These are phyloP conservation scores for Rostrohypoxylon terebratum DNA, from an alignment of 495 filamentous ascomycete species.

Conservation along the genomic window DNA sequence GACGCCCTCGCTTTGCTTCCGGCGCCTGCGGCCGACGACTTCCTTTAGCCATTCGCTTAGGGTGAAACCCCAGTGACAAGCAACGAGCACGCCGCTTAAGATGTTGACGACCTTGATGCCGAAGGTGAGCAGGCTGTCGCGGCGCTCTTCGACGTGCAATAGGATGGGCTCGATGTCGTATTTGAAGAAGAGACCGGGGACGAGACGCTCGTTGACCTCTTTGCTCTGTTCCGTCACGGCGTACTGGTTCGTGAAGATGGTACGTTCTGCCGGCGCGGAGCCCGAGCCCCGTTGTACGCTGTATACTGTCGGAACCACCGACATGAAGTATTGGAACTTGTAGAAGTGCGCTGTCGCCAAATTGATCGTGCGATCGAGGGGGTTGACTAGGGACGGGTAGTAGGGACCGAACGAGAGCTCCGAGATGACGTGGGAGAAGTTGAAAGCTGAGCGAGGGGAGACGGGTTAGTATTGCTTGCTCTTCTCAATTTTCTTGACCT, in stretches of 20 bases:
- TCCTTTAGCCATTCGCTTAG: conserved; percentile 65
- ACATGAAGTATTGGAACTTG: conserved; percentile 99
- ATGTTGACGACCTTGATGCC: conserved; percentile 78
- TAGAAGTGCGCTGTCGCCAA: conserved; percentile 80
- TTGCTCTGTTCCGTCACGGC: conserved; percentile 88
- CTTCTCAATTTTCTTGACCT: background rate
- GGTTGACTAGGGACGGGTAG: conserved; percentile 93
- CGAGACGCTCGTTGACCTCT: conserved; percentile 71
- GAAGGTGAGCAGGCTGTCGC: conserved; percentile 78
- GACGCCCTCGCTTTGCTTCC: conserved; percentile 69
- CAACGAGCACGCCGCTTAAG: conserved; percentile 69
- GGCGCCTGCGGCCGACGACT: conserved; percentile 60
- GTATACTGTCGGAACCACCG: conserved; percentile 96
- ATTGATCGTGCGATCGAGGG: conserved; percentile 90
- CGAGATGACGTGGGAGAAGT: conserved; percentile 97
- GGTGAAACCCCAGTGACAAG: conserved; percentile 70
- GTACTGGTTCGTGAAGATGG: conserved; percentile 96
- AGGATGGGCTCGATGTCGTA: conserved; percentile 98
- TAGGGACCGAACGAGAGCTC: conserved; percentile 97
- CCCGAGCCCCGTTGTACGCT: conserved; percentile 65
- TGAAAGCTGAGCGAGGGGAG: conserved; percentile 73
- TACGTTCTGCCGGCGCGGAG: conserved; percentile 50
- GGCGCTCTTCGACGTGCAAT: conserved; percentile 83
- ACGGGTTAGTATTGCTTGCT: conserved; percentile 9
- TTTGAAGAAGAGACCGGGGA: conserved; percentile 98